Conservation (phyloP, 805 yeast genomes). For the Candida sanyiensis region DNA sequence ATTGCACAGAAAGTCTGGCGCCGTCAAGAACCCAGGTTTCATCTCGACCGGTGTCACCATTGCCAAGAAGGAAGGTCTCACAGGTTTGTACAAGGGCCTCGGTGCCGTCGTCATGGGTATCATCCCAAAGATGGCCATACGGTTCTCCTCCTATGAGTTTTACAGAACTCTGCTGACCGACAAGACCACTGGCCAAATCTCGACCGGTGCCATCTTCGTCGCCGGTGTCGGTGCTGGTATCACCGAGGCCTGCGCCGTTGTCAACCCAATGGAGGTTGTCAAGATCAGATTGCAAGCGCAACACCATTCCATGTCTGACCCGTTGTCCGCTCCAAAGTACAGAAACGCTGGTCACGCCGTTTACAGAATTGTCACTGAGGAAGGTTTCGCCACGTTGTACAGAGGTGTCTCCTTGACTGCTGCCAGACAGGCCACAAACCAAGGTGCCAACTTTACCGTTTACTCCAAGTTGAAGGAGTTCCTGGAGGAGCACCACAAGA, state of each 20-base stretch:
- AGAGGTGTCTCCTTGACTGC: constrained; percentile 95
- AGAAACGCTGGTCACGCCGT: constrained; percentile 91
- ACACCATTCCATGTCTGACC: constrained; percentile 83
- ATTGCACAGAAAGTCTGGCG: constrained; percentile 64
- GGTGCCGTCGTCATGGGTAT: constrained; percentile 97
- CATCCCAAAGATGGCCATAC: constrained; percentile 96
- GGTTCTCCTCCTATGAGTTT: constrained; percentile 91
- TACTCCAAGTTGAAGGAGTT: constrained; percentile 77
- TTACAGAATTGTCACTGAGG: constrained; percentile 78
- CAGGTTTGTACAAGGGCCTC: constrained; percentile 88
- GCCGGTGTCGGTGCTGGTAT: constrained; percentile 98
- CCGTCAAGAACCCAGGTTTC: constrained; percentile 77
- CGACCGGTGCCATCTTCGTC: constrained; percentile 71
- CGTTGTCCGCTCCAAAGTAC: constrained; percentile 71
- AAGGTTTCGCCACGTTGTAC: constrained; percentile 83
- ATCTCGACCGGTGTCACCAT: constrained; percentile 74
- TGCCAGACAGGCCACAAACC: constrained; percentile 96
- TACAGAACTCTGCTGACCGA: constrained; percentile 66
- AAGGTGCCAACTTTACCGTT: constrained; percentile 96
- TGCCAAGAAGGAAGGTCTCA: constrained; percentile 70
- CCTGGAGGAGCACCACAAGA: constrained; percentile 55
- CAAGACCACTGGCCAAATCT: constrained; percentile 51
- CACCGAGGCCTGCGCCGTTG: constrained; percentile 91
- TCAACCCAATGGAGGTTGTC: constrained; percentile 96
- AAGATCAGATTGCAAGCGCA: constrained; percentile 96